These are phyloP conservation scores for Penicillium sp. DNA, from an alignment of 2,329 filamentous ascomycete genomes.

Conservation along the genomic window DNA sequence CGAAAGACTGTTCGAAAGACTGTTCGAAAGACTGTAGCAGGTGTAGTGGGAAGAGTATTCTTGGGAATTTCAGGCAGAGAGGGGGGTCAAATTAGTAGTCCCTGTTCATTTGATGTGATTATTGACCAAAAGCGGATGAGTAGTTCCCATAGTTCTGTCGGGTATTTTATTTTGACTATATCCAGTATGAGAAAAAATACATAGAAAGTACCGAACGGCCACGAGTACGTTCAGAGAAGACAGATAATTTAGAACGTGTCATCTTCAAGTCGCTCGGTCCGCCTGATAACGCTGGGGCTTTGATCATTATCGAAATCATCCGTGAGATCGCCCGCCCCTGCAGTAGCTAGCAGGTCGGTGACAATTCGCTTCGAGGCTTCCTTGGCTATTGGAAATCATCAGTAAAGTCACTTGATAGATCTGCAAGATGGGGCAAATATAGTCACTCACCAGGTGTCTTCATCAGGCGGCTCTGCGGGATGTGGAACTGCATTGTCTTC, in stretches of 20 bases:
- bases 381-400: slow-evolving; percentile 37
- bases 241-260: slow-evolving; percentile 45
- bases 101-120: too few species aligned
- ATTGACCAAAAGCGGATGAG: neutral
- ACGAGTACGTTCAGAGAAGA: neutral
- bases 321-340: slow-evolving; percentile 44
- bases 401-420: neutral
- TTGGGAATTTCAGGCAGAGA: too few species aligned
- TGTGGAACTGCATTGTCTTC: slow-evolving; percentile 64
- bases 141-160: neutral
- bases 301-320: slow-evolving; percentile 42
- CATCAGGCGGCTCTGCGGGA: slow-evolving; percentile 51
- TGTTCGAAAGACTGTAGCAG: too few species aligned
- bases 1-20: too few species aligned
- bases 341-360: slow-evolving; percentile 49
- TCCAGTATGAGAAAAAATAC: neutral
- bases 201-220: neutral
- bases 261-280: slow-evolving; percentile 45
- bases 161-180: neutral
- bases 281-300: slow-evolving; percentile 49
- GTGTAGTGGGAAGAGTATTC: too few species aligned
- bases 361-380: slow-evolving; percentile 54
- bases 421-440: neutral
- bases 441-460: slow-evolving; percentile 48
- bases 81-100: too few species aligned